Evolutionary conservation across 345 rosid genomes (phyloP), one percentile per base, ranked within the genome.

Genomic region (Gossypium mustelinum): DNA sequence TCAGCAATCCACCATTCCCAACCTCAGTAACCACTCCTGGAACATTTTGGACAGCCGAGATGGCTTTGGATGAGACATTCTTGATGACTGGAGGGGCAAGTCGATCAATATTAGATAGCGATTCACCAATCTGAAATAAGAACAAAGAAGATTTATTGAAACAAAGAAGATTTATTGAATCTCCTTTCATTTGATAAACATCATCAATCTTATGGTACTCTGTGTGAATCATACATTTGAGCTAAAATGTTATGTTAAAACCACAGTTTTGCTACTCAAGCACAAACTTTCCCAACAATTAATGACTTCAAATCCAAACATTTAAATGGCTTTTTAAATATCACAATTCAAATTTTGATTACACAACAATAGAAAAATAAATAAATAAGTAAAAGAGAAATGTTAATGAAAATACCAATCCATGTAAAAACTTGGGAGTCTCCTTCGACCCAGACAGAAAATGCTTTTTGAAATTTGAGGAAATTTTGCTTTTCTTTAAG

Each of bases 31-130:
- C 94, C 63, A 87, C 88, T 14, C 51, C 78, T 0, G 99, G 94
- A 70, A 94, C 97, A 74, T 78, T 82, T 68, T 89, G 93, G 18
- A 96, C 97, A 0, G 87, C 94, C 3, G 89, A 86, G 43, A 87
- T 43, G 47, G 97, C 99, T 52, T 88, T 91, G 9, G 88, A 76
- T 0, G 98, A 94, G 1, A 85, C 97, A 73, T 93, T 94, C 85
- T 79, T 92, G 65, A 96, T 77, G 9, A 81, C 84, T 16, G 92
- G 90, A 17, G 94, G 96, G 25, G 91, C 97, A 64, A 76, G 87
- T 13, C 79, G 75, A 80, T 92, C 98, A 72, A 96, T 79, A 66
- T 73, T 77, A 52, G 78, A 80, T 69, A 92, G 79, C 13, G 98
- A 90, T 78, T 88, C 89, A 71, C 85, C 95, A 57, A 93, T 91